Evolutionary conservation across 768 basidiomycete species (phyloP).

Genomic region (Calocera cornea): DNA sequence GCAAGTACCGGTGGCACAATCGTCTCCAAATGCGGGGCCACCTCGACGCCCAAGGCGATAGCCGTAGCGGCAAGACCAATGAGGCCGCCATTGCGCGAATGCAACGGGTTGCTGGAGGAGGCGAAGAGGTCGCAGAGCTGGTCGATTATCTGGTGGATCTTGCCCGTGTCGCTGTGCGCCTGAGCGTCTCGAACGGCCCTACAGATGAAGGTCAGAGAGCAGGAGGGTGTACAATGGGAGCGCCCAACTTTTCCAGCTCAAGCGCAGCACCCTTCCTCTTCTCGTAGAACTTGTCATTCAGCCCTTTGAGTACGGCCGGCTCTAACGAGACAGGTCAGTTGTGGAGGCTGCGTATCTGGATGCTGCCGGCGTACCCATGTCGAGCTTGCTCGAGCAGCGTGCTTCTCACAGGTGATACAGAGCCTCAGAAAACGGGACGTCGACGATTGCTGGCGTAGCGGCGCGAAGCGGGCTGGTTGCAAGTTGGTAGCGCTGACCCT

Average conservation of each 20-base stretch:
- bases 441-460: not conserved
- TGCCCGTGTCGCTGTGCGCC: conserved; percentile 62
- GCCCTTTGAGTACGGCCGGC: conserved; percentile 58
- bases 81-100: conserved; percentile 85
- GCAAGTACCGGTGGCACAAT: conserved; percentile 78
- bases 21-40: conserved; percentile 87
- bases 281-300: conserved; percentile 91
- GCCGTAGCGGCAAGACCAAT: conserved; percentile 93
- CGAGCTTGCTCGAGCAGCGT: not conserved
- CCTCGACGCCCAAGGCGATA: conserved; percentile 88
- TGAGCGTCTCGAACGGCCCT: conserved; percentile 67
- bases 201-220: not conserved
- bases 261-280: conserved; percentile 90
- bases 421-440: too few species aligned
- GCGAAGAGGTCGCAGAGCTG: conserved; percentile 92
- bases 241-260: conserved; percentile 78
- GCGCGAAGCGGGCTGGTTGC: not conserved
- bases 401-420: too few species aligned
- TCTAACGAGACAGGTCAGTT: conserved; percentile 31
- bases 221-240: not conserved
- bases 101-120: conserved; percentile 65
- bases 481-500: not conserved
- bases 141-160: conserved; percentile 78
- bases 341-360: not conserved
- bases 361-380: not conserved